These are phyloP conservation scores for Mercurialis annua DNA, from an alignment of 345 rosid species.

Conservation along the genomic window DNA sequence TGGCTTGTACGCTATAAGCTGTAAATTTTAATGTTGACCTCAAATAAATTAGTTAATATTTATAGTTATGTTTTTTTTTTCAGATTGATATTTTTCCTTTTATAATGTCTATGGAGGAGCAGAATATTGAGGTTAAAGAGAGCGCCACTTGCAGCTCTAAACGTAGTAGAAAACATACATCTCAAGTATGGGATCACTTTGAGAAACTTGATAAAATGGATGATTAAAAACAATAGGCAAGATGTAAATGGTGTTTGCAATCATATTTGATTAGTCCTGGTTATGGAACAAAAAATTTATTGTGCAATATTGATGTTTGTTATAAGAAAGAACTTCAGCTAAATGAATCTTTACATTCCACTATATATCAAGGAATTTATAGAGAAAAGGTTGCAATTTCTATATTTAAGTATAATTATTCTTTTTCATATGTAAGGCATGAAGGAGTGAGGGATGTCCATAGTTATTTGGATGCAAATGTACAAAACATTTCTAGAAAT, in stretches of 20 bases:
- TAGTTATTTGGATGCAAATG: neutral
- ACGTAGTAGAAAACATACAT: neutral
- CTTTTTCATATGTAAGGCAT: neutral
- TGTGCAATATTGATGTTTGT: neutral
- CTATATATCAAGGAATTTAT: no score
- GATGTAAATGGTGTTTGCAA: neutral
- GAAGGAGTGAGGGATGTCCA: conserved; percentile 1
- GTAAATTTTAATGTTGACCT: no score
- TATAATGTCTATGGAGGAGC: neutral
- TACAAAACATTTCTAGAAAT: neutral
- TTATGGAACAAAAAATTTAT: neutral
- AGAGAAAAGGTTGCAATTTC: neutral
- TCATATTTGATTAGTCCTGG: neutral
- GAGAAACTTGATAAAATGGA: neutral
- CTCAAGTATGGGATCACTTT: neutral
- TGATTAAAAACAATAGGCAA: neutral
- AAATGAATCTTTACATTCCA: no score
- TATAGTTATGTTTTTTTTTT: no score
- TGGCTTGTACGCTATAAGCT: no score
- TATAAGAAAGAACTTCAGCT: neutral
- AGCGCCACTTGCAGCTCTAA: neutral
- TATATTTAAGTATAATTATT: neutral
- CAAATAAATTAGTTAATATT: no score
- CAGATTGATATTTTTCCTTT: no score
- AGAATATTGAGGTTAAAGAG: neutral